phyloP scores from a whole-genome alignment of 139 green algal genomes.

The Asterochloris sp. region DNA sequence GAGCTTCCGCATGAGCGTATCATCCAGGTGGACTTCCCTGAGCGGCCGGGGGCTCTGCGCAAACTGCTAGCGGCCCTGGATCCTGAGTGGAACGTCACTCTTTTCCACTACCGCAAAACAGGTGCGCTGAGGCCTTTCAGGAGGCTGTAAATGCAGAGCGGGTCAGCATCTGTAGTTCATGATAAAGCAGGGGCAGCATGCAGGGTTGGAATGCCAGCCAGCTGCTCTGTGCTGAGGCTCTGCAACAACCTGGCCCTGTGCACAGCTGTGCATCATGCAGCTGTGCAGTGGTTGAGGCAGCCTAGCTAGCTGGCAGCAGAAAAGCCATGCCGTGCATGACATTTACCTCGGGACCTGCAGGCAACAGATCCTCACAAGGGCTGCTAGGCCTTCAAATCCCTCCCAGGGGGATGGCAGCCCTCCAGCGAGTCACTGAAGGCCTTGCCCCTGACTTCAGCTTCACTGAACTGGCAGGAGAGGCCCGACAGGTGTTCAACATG shows the following conservation, averaged over 20 bases:
- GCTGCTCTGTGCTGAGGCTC: neutral
- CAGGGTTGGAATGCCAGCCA: neutral
- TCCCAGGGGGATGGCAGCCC: conserved; percentile 22
- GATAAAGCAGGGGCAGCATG: neutral
- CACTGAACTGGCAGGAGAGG: conserved; percentile 53
- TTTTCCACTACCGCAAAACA: conserved; percentile 95
- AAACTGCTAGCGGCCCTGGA: conserved; percentile 78
- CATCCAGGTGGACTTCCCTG: conserved; percentile 87
- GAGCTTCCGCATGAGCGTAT: conserved; percentile 73
- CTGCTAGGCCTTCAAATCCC: conserved; percentile 81
- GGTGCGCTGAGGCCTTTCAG: conserved; percentile 13
- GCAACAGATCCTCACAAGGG: conserved; percentile 70
- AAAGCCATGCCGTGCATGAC: neutral
- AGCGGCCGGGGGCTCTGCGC: conserved; percentile 80
- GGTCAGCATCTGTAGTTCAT: neutral
- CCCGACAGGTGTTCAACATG: conserved; percentile 68
- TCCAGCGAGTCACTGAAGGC: conserved; percentile 26
- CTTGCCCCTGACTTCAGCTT: conserved; percentile 58
- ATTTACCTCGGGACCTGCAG: conserved; percentile 19
- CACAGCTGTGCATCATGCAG: neutral
- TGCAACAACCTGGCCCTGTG: neutral
- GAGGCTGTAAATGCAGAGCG: neutral
- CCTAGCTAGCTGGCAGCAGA: neutral
- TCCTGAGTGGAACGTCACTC: conserved; percentile 86
- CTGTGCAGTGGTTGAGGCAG: neutral